Conservation (phyloP, 139 green algal genomes). For the Coelastrella sp. region DNA sequence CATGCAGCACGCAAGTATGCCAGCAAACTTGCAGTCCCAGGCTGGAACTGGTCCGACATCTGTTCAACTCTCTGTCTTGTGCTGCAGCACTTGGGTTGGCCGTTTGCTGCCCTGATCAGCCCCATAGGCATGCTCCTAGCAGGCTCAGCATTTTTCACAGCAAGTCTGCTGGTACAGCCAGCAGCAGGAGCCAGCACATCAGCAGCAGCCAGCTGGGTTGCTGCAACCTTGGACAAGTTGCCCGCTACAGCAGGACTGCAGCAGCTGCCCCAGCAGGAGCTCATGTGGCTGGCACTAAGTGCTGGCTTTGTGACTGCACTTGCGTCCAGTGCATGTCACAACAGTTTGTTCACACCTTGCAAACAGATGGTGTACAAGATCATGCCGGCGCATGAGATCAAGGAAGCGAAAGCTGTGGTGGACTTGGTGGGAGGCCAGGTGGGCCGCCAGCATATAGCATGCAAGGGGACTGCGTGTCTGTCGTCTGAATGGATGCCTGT, state of each 20-base stretch:
- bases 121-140: neutral
- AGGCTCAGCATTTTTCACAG: neutral
- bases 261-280: neutral
- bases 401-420: constrained; percentile 22
- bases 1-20: neutral
- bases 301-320: neutral
- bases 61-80: neutral
- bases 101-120: constrained; percentile 31
- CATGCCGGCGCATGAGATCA: neutral
- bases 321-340: neutral
- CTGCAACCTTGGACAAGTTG: neutral
- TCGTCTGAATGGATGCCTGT: neutral
- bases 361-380: constrained; percentile 30
- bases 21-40: neutral
- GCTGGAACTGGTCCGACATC: neutral
- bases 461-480: neutral
- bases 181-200: neutral
- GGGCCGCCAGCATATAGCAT: neutral
- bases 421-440: constrained; percentile 27
- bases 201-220: constrained; percentile 12
- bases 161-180: constrained; percentile 11
- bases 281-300: neutral
- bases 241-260: no score
- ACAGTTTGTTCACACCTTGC: constrained; percentile 3
- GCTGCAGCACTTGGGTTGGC: constrained; percentile 21